Base-by-base conservation (phyloP, 192 early-diverging fungal genomes). In the Backusella luteola region DNA sequence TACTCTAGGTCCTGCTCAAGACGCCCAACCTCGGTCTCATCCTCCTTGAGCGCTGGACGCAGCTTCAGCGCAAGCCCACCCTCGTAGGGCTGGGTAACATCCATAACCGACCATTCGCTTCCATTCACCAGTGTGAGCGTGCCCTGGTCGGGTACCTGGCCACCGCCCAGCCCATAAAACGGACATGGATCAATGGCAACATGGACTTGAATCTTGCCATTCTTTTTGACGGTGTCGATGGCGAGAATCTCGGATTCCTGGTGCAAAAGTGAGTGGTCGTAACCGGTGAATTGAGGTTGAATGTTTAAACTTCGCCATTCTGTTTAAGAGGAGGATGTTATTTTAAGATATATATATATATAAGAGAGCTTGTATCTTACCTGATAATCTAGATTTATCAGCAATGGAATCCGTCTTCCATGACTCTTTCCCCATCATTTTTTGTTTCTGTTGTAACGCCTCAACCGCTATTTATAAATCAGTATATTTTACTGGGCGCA, bases 91-190 rank as follows among this genome's bases (percentile, higher is more conserved):
- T 84, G 82, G 19, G 80, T 82, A 0, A 88, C 86, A 53, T 90
- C 86, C 0, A 77, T 67, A 0, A 90, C 87, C 5, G 75, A 34
- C 84, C 84, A 84, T 41, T 77, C 79, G 17, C 77, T 81, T 12
- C 84, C 83, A 44, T 82, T 85, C 0, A 77, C 79, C 9, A 87
- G 39, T 6, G 69, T 75, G 4, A 90, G 69, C 0, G 35, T 53
- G 1, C 89, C 89, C 0, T 71, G 44, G 67, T 90, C 89, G 32
- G 87, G 76, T 26, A 80, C 84, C 68, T 90, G 89, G 8, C 89
- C 89, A 70, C 89, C 89, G 35, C 89, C 89, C 4, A 87, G 76
- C 0, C 87, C 87, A 59, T 90, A 90, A 70, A 90, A 90, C 1
- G 89, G 89, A 70, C 87, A 89, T 0, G 86, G 87, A 73, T 88